Evolutionary conservation across 176 grass and related monocot genomes (phyloP).

Genomic region (Lolium multiflorum): DNA sequence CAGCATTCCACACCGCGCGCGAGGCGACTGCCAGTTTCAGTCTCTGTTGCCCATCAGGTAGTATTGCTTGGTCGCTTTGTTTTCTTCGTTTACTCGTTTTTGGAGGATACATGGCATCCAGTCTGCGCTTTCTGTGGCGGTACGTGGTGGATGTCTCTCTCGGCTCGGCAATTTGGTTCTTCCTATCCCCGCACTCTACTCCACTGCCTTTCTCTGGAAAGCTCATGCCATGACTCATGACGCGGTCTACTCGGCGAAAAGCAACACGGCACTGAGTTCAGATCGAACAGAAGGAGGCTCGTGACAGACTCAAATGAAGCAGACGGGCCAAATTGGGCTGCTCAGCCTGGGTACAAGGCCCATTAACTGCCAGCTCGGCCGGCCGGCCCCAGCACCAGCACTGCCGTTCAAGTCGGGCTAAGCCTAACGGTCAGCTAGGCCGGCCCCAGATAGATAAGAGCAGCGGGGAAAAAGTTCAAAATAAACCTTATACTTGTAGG

Average conservation of each 20-base stretch:
- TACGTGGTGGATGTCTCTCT: slow-evolving; percentile 22
- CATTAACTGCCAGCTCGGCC: background rate
- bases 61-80: background rate
- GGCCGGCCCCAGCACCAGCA: background rate
- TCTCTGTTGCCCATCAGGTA: background rate
- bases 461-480: too few species aligned
- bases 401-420: too few species aligned
- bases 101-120: background rate
- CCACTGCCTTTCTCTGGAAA: background rate
- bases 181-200: background rate
- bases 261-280: background rate
- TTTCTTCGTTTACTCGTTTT: background rate
- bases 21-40: background rate
- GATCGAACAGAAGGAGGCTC: background rate
- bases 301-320: too few species aligned
- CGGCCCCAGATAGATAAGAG: background rate
- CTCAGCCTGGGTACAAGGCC: too few species aligned
- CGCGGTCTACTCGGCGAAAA: background rate
- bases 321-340: too few species aligned
- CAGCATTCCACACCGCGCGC: background rate
- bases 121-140: background rate
- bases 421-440: background rate
- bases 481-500: too few species aligned
- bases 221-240: background rate
- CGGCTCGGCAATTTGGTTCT: background rate